Base-by-base conservation (phyloP, 73 alveolate species). In the Paramecium sexaurelia region DNA sequence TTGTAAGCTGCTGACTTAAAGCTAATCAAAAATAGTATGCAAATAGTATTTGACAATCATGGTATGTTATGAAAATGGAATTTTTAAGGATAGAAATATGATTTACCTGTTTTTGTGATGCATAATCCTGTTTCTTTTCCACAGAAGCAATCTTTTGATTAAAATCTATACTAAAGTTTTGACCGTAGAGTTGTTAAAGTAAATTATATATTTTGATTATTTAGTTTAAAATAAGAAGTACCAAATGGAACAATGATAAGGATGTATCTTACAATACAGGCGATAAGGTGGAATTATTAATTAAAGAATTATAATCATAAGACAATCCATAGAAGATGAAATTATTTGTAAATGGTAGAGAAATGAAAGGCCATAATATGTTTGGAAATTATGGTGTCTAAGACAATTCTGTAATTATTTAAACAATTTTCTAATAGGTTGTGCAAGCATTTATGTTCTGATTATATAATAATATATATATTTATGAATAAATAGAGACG, bases 301-400 rank as follows among this genome's bases (percentile, higher is more conserved):
- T 32, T 6, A 45, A 78, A 17, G 40, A 78, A 43, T 29, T 78
- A 22, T 19, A 22, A 33, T 24, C 20, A 35, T 24, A 78, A 27
- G 68, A 78, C 15, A 71, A 71, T 19, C 57, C 56, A 7, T 19
- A 22, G 71, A 78, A 78, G 71, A 40, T 43, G 68, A 37, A 29
- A 78, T 45, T 78, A 29, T 78, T 41, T 43, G 29, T 39, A 8
- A 41, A 39, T 78, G 90, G 90, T 19, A 78, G 71, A 40, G 90
- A 78, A 43, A 37, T 78, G 71, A 20, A 43, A 20, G 75, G 61
- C 19, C 90, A 78, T 43, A 32, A 78, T 15, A 29, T 29, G 90
- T 29, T 78, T 78, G 90, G 90, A 24, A 78, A 78, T 78, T 78
- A 78, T 78, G 90, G 90, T 7, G 90, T 78, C 7, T 7, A 41